Evolutionary conservation across 1,284 basidiomycete genomes (phyloP).

Genomic region (Sporisorium iseilematis-ciliati): DNA sequence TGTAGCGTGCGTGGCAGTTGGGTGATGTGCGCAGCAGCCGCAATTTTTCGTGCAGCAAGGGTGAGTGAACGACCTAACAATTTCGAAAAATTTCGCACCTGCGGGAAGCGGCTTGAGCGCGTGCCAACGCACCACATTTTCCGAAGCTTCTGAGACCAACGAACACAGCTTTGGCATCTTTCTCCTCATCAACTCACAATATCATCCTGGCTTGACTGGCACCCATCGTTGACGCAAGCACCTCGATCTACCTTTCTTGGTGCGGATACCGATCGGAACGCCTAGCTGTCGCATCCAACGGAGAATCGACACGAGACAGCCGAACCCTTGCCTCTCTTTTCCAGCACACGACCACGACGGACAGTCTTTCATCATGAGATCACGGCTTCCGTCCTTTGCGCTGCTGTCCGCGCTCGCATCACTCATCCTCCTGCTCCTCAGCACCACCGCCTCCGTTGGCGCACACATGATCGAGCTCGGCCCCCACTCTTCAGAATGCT

Average conservation of each 20-base stretch:
- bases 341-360: too few relatives aligned
- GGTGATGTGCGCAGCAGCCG: not conserved
- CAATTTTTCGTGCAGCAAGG: not conserved
- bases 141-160: too few relatives aligned
- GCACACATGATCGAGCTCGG: conserved; percentile 74
- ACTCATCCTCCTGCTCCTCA: conserved; percentile 16
- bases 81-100: not conserved
- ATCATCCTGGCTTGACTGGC: too few relatives aligned
- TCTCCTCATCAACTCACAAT: not conserved
- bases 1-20: not conserved
- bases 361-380: not conserved
- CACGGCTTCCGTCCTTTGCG: conserved; percentile 7
- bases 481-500: conserved; percentile 91
- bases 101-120: not conserved
- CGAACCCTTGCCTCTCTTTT: too few relatives aligned
- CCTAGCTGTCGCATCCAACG: too few relatives aligned
- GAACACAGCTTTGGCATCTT: not conserved
- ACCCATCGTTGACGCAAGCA: too few relatives aligned
- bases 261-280: too few relatives aligned
- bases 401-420: conserved; percentile 8
- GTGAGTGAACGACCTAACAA: not conserved
- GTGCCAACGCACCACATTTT: conserved; percentile 1
- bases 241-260: too few relatives aligned
- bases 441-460: not conserved
- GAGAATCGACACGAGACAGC: too few relatives aligned